Conservation (phyloP, 352 stramenopile species). For the Pythium folliculosum region DNA sequence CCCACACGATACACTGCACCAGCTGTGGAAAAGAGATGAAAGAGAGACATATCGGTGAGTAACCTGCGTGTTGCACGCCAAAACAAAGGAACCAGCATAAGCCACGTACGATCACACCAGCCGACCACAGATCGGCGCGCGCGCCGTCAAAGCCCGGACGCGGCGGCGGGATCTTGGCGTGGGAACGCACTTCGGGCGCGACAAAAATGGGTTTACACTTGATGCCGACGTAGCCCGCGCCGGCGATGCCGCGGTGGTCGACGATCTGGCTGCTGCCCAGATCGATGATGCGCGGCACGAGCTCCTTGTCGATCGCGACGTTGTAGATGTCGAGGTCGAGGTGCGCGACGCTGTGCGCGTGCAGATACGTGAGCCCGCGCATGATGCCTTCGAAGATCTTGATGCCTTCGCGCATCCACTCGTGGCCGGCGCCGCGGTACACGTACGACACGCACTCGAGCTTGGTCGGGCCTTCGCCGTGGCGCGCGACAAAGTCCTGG, state of each 20-base stretch:
- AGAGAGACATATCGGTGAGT: background rate
- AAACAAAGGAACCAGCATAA: background rate
- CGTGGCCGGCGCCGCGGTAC: constrained; percentile 63
- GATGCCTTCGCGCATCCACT: constrained; percentile 79
- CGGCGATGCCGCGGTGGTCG: constrained; percentile 62
- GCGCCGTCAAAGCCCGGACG: constrained; percentile 74
- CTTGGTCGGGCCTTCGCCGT: constrained; percentile 64
- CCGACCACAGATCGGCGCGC: constrained; percentile 76
- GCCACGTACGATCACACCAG: constrained; percentile 74
- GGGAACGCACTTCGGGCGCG: constrained; percentile 64
- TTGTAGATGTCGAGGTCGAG: constrained; percentile 88
- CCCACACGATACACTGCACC: constrained; percentile 82
- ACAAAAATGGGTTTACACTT: constrained; percentile 86
- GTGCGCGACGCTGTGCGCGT: constrained; percentile 77
- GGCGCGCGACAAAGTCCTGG: constrained; percentile 62
- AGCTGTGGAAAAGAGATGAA: constrained; percentile 40
- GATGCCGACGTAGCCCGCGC: constrained; percentile 65
- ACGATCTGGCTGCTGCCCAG: constrained; percentile 79
- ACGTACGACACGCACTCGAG: constrained; percentile 83
- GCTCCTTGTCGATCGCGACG: constrained; percentile 65
- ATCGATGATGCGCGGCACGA: constrained; percentile 72
- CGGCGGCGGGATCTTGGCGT: constrained; percentile 56
- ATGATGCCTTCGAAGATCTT: constrained; percentile 71
- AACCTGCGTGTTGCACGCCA: background rate
- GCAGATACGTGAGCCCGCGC: constrained; percentile 73